phyloP scores from a whole-genome alignment of 306 rosid species.

The Lablab purpureus region DNA sequence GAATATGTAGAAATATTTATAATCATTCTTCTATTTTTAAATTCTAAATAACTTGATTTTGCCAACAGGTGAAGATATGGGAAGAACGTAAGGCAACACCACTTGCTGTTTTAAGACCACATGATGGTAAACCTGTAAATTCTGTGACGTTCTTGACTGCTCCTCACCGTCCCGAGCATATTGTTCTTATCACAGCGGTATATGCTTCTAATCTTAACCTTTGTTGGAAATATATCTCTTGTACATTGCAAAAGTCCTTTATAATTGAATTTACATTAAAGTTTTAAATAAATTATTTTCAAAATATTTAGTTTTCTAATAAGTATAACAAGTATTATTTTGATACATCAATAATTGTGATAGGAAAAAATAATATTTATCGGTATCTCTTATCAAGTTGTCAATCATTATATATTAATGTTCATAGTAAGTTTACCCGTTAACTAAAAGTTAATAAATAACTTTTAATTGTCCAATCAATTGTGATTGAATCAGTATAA shows the following conservation, averaged over 20 bases:
- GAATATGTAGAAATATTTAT: constrained; percentile 12
- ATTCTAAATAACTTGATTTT: constrained; percentile 34
- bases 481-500: too few relatives aligned
- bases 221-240: constrained; percentile 22
- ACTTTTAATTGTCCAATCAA: too few relatives aligned
- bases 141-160: constrained; percentile 80
- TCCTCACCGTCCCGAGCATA: constrained; percentile 77
- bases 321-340: too few relatives aligned
- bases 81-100: constrained; percentile 70
- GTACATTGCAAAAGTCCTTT: too few relatives aligned
- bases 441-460: too few relatives aligned
- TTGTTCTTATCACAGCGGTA: constrained; percentile 79
- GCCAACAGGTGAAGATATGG: constrained; percentile 78
- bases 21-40: constrained; percentile 21
- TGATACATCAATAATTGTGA: neutral
- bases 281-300: too few relatives aligned
- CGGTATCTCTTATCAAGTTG: too few relatives aligned
- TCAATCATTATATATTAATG: too few relatives aligned
- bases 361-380: too few relatives aligned
- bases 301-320: too few relatives aligned
- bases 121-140: constrained; percentile 73
- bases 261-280: too few relatives aligned
- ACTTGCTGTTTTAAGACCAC: constrained; percentile 70
- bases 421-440: too few relatives aligned
- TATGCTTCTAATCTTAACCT: constrained; percentile 40